A percentile compares a stretch with the other conserved stretches of the same genome.
Conservation (phyloP, 139 green algal species). For the Chlamydomonas asymmetrica region DNA sequence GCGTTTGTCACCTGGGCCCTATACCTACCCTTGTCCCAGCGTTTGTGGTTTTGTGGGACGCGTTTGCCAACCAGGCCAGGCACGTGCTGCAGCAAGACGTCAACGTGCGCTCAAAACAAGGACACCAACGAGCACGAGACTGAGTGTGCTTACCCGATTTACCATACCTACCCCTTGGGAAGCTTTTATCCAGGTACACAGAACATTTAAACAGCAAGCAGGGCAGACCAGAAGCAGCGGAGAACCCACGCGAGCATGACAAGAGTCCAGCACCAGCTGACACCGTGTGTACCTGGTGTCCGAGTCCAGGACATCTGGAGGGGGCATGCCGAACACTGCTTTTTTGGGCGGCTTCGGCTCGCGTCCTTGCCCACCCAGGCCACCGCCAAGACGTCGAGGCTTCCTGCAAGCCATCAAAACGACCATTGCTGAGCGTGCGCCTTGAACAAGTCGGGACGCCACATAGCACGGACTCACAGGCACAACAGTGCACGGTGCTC, state of each 20-base stretch:
- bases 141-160: no score
- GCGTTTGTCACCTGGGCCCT: no score
- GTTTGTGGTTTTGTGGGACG: no score
- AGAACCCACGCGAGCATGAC: not conserved
- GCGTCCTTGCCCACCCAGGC: slow-evolving; percentile 73
- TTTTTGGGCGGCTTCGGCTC: slow-evolving; percentile 64
- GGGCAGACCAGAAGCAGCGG: not conserved
- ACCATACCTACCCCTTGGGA: no score
- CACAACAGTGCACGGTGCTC: not conserved
- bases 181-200: not conserved
- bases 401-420: slow-evolving; percentile 45
- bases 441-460: not conserved
- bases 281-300: not conserved
- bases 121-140: no score
- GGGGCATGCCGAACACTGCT: slow-evolving; percentile 26
- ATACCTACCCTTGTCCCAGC: no score
- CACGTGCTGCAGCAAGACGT: no score
- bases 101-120: no score
- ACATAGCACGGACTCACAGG: not conserved
- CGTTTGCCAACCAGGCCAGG: no score
- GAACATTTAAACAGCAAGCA: not conserved
- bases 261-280: not conserved
- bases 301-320: slow-evolving; percentile 1
- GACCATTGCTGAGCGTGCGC: not conserved
- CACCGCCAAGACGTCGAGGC: slow-evolving; percentile 73